phyloP scores from a whole-genome alignment of 371 early-diverging fungal species.

The Fennellomyces sp. region DNA sequence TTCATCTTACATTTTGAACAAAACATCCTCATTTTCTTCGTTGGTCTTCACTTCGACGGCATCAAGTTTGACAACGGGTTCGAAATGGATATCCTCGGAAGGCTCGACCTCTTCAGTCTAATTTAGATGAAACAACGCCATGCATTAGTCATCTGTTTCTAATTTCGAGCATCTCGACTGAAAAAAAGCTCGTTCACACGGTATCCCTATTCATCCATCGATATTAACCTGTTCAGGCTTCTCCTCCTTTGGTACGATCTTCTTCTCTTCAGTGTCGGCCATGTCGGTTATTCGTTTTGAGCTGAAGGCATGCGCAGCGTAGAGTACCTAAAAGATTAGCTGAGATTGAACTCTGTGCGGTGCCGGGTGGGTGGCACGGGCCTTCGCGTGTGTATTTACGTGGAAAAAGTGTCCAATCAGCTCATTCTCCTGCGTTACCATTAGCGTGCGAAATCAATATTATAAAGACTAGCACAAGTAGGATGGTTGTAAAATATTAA shows the following conservation, averaged over 20 bases:
- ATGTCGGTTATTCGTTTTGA: constrained; percentile 11
- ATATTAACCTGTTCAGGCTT: constrained; percentile 18
- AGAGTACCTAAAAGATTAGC: constrained; percentile 16
- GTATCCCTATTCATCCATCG: constrained; percentile 8
- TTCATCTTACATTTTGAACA: constrained; percentile 90
- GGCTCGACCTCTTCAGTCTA: constrained; percentile 80
- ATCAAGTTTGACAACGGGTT: constrained; percentile 93
- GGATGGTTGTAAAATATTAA: too few relatives aligned
- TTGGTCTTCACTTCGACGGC: constrained; percentile 92
- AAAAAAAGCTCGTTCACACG: not conserved
- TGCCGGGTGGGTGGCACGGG: too few relatives aligned
- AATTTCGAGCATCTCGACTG: not conserved
- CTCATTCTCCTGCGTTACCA: too few relatives aligned
- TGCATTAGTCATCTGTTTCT: not conserved
- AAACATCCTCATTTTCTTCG: constrained; percentile 92
- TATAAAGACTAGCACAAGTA: too few relatives aligned
- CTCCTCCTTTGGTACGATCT: constrained; percentile 27
- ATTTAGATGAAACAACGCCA: constrained; percentile 9
- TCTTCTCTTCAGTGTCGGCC: constrained; percentile 42
- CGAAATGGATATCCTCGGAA: constrained; percentile 93
- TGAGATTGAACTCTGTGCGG: constrained; percentile 1
- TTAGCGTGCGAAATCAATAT: too few relatives aligned
- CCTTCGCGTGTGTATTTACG: too few relatives aligned
- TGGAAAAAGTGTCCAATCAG: too few relatives aligned
- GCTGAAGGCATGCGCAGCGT: not conserved